Conservation (phyloP, 768 basidiomycete species). For the Terana coerulea region DNA sequence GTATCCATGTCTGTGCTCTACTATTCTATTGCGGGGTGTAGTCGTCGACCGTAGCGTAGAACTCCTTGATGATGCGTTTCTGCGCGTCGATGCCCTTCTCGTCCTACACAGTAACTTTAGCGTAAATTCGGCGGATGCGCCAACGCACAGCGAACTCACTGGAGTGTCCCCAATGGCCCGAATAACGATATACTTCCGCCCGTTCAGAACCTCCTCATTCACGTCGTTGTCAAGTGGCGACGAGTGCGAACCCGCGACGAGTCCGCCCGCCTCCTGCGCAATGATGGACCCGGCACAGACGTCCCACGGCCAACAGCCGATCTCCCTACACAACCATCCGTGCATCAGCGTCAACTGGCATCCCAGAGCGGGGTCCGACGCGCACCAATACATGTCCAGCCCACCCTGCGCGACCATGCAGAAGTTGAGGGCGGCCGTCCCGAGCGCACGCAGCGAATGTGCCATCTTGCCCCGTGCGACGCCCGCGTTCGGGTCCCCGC, state of each 20-base stretch:
- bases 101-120: no score
- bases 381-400: slow-evolving; percentile 83
- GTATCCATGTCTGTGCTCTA: background rate
- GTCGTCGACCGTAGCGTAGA: slow-evolving; percentile 80
- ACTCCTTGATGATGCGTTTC: slow-evolving; percentile 76
- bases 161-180: slow-evolving; percentile 60
- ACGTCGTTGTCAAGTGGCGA: slow-evolving; percentile 42
- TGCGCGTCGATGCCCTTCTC: slow-evolving; percentile 74
- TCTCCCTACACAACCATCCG: slow-evolving; percentile 50
- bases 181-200: slow-evolving; percentile 79
- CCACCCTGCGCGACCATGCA: slow-evolving; percentile 85
- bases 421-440: slow-evolving; percentile 82
- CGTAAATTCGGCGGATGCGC: no score
- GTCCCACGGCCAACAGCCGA: slow-evolving; percentile 86
- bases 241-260: slow-evolving; percentile 67
- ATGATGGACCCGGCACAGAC: slow-evolving; percentile 90
- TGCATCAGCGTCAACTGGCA: background rate
- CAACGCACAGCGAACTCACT: slow-evolving; percentile 32
- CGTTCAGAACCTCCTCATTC: slow-evolving; percentile 65
- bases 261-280: slow-evolving; percentile 82
- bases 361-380: background rate
- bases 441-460: slow-evolving; percentile 78
- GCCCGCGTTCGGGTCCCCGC: slow-evolving; percentile 64
- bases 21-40: slow-evolving; percentile 37
- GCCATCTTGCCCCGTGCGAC: slow-evolving; percentile 77